A percentile compares a stretch with the other conserved stretches of the same genome.
Evolutionary conservation across 1,284 basidiomycete genomes (phyloP).

Genomic region (Naganishia albida): DNA sequence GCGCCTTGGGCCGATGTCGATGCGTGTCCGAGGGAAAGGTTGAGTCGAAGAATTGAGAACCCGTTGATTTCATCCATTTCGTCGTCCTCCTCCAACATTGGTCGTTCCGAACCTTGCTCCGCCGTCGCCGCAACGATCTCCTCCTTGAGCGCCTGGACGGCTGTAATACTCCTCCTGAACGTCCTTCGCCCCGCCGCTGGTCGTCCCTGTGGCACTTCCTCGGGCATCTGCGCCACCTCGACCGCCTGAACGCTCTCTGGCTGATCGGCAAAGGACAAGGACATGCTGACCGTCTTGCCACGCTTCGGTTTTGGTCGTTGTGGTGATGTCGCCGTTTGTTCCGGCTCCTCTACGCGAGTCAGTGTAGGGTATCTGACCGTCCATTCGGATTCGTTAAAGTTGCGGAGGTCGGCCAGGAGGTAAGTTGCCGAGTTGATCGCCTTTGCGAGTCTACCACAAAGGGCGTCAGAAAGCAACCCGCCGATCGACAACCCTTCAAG

Average conservation of each 20-base stretch:
- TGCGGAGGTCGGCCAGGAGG: conserved; percentile 70
- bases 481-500: background rate
- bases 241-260: conserved; percentile 24
- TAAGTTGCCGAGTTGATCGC: conserved; percentile 71
- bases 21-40: conserved; percentile 79
- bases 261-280: conserved; percentile 28
- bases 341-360: conserved; percentile 1
- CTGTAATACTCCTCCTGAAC: conserved; percentile 24
- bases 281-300: conserved; percentile 29
- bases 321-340: background rate
- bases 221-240: conserved; percentile 1
- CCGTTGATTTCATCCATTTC: conserved; percentile 54
- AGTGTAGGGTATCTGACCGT: conserved; percentile 74
- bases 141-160: conserved; percentile 6
- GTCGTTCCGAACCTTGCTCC: background rate
- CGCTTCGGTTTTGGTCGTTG: conserved; percentile 15
- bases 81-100: conserved; percentile 28
- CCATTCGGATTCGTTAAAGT: conserved; percentile 84
- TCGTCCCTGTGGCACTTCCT: background rate
- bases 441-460: conserved; percentile 63
- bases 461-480: background rate
- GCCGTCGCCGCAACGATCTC: background rate
- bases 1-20: conserved; percentile 65
- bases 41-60: conserved; percentile 84
- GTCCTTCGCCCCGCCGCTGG: conserved; percentile 10